phyloP scores from a whole-genome alignment of 352 stramenopile species.

The Globisporangium recalcitrans region DNA sequence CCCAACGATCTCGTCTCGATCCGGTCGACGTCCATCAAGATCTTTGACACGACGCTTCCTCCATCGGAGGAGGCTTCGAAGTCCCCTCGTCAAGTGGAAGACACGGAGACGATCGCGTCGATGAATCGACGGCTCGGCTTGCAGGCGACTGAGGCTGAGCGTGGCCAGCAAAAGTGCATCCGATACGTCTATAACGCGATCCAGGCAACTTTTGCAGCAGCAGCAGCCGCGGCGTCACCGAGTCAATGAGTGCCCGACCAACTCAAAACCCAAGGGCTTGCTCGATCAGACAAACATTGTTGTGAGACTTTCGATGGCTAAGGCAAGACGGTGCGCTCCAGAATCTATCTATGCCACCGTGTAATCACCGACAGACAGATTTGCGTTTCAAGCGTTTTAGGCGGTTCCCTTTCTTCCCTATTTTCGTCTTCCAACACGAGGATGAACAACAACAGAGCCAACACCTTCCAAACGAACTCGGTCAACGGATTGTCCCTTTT shows the following conservation, averaged over 20 bases:
- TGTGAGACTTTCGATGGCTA: background rate
- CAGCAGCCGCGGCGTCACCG: background rate
- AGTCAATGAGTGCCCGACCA: background rate
- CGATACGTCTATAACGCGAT: conserved; percentile 52
- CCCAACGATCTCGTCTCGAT: conserved; percentile 43
- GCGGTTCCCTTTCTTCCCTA: no score
- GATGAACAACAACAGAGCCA: no score
- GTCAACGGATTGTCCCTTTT: no score
- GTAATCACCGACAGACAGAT: background rate
- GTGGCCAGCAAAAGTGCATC: conserved; percentile 41
- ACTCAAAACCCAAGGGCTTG: background rate
- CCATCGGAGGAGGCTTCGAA: conserved; percentile 6
- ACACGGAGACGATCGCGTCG: conserved; percentile 28
- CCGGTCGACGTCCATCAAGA: conserved; percentile 54
- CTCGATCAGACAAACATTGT: background rate
- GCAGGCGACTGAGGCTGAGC: conserved; percentile 48
- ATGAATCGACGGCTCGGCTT: conserved; percentile 44
- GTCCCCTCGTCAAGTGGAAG: conserved; percentile 5
- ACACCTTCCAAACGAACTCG: no score
- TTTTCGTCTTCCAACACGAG: no score
- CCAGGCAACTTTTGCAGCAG: conserved; percentile 5
- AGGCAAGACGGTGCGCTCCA: background rate
- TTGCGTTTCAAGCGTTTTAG: no score
- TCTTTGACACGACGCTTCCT: conserved; percentile 33
- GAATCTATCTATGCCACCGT: background rate